phyloP scores from a whole-genome alignment of 176 grass and related monocot genomes.

The Zea luxurians region DNA sequence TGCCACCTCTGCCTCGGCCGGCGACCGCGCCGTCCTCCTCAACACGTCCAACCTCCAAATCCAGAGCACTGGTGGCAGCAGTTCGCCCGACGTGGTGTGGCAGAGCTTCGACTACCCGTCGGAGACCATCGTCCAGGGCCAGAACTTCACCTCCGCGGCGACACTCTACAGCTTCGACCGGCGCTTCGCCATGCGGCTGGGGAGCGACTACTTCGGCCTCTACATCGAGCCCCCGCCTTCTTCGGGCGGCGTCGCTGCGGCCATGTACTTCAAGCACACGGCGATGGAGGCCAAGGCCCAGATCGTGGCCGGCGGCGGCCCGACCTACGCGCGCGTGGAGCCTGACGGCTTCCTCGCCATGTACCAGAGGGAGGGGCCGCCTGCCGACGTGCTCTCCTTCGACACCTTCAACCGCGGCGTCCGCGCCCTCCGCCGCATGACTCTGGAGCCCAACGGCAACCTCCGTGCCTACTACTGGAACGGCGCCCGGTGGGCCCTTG shows the following conservation, averaged over 20 bases:
- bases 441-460: slow-evolving; percentile 68
- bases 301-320: slow-evolving; percentile 46
- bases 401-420: slow-evolving; percentile 75
- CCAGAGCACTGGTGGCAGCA: slow-evolving; percentile 24
- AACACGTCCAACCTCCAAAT: slow-evolving; percentile 89
- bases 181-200: slow-evolving; percentile 70
- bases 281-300: slow-evolving; percentile 66
- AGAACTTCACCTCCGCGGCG: slow-evolving; percentile 73
- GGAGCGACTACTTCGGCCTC: slow-evolving; percentile 50
- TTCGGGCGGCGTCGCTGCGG: slow-evolving; percentile 2
- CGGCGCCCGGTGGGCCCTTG: slow-evolving; percentile 53
- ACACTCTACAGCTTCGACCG: slow-evolving; percentile 53
- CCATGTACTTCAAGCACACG: slow-evolving; percentile 80
- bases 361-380: slow-evolving; percentile 67
- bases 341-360: slow-evolving; percentile 77
- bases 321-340: slow-evolving; percentile 66
- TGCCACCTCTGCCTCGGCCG: slow-evolving; percentile 21
- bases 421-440: slow-evolving; percentile 66
- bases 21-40: slow-evolving; percentile 66
- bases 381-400: slow-evolving; percentile 68
- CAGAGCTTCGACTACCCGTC: slow-evolving; percentile 84
- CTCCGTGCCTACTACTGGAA: slow-evolving; percentile 86
- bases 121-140: slow-evolving; percentile 80
- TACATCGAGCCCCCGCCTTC: slow-evolving; percentile 48
- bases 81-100: slow-evolving; percentile 42